Base-by-base conservation (phyloP, 2,329 filamentous ascomycete species). In the Xylariales sp. region DNA sequence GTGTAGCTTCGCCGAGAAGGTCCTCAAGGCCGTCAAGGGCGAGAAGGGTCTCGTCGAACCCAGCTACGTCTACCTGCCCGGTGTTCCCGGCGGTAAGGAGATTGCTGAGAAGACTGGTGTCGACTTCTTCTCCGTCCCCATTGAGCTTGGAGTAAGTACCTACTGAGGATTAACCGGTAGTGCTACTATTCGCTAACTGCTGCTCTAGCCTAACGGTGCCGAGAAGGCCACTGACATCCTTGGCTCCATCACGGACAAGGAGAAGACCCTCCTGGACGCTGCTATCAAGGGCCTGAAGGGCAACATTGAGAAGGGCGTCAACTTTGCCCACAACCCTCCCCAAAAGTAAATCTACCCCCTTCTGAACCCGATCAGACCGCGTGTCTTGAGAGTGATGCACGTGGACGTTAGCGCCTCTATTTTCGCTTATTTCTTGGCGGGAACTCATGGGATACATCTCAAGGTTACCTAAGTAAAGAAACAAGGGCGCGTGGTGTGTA, bases 51-150 rank as follows among this genome's bases (percentile, higher is more conserved):
- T 98, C 53, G 75, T 96, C 46, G 91, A 96, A 76, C 89, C 91
- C 55, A 93, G 88, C 64, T 98, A 85, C 67, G 83, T 98, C 69
- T 96, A 96, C 74, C 85, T 97, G 24, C 83, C 87, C 34, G 91
- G 91, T 65, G 78, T 98, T 34, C 69, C 85, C 38, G 93, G 91
- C 45, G 93, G 93, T 58, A 85, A 91, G 38, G 88, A 79, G 50
- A 84, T 98, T 54, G 77, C 76, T 46, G 88, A 95, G 76, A 79
- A 83, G 58, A 88, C 84, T 45, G 90, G 89, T 52, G 67, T 78
- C 47, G 90, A 98, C 40, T 98, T 87, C 76, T 98, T 98, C 80
- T 95, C 93, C 42, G 88, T 94, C 39, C 91, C 90, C 44, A 80
- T 97, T 52, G 88, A 95, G 71, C 88, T 98, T 52, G 93, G 93